These are phyloP conservation scores for Annulohypoxylon moriforme DNA, from an alignment of 495 filamentous ascomycete genomes.

Conservation along the genomic window DNA sequence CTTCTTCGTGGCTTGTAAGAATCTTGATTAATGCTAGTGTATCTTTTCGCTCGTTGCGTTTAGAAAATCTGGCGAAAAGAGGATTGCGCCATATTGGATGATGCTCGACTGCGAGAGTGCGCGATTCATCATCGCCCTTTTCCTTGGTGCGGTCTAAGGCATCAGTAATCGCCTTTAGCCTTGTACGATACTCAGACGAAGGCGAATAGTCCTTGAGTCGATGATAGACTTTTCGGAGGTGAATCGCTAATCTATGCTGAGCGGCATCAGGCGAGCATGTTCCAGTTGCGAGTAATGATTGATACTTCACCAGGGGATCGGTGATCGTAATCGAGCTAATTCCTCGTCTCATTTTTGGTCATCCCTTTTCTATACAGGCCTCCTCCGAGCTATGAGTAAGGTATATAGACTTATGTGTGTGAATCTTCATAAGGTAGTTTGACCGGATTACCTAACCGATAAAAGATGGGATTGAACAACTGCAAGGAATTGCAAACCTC, in stretches of 20 bases:
- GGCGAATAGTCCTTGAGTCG: slow-evolving; percentile 76
- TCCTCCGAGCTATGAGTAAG: background rate
- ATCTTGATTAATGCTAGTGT: slow-evolving; percentile 69
- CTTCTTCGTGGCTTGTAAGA: slow-evolving; percentile 71
- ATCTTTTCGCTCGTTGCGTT: slow-evolving; percentile 52
- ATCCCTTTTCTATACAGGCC: background rate
- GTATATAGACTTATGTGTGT: background rate
- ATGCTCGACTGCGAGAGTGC: slow-evolving; percentile 52
- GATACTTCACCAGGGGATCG: slow-evolving; percentile 76
- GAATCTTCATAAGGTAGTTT: background rate
- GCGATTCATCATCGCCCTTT: slow-evolving; percentile 31
- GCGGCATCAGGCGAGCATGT: slow-evolving; percentile 69
- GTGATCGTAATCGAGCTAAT: slow-evolving; percentile 70
- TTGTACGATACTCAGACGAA: slow-evolving; percentile 66
- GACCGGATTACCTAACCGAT: background rate
- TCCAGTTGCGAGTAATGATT: slow-evolving; percentile 69
- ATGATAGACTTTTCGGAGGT: slow-evolving; percentile 75
- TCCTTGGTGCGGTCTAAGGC: slow-evolving; percentile 52
- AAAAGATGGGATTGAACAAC: background rate
- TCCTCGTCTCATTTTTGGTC: slow-evolving; percentile 49
- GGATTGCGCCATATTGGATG: slow-evolving; percentile 64
- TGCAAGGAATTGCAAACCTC: background rate
- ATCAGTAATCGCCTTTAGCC: slow-evolving; percentile 63
- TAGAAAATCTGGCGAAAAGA: slow-evolving; percentile 59
- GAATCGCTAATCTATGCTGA: slow-evolving; percentile 74